Base-by-base conservation (phyloP, 2,329 filamentous ascomycete species). In the Sarocladium brachiariae region DNA sequence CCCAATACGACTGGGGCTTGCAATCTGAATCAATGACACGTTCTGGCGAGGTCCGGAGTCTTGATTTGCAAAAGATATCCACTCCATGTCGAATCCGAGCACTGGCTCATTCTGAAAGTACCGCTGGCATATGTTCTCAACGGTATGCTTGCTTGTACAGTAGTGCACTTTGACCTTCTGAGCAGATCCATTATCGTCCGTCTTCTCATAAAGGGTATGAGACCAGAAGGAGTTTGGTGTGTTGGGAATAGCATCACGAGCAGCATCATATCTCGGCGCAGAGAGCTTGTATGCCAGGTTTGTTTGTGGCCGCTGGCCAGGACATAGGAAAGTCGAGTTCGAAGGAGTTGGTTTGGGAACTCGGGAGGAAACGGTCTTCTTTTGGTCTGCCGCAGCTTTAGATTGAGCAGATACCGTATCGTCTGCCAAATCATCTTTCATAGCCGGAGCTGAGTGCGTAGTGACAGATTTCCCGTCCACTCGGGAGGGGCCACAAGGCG, bases 11-110 rank as follows among this genome's bases (percentile, higher is more conserved):
- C 84, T 80, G 38, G 87, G 79, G 53, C 82, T 87, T 1, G 91
- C 89, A 19, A 96, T 65, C 65, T 96, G 92, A 38, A 96, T 84
- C 33, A 96, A 67, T 0, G 87, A 91, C 6, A 95, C 79, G 54
- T 90, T 89, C 49, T 77, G 72, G 56, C 86, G 84, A 3, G 83
- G 68, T 2, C 74, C 72, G 2, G 74, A 63, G 7, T 56, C 58
- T 18, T 63, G 72, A 5, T 62, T 69, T 0, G 80, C 74, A 5
- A 76, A 70, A 1, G 72, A 56, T 49, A 81, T 75, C 91, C 92
- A 96, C 69, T 96, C 92, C 54, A 96, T 76, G 60, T 96, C 91
- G 54, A 96, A 89, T 0, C 91, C 91, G n/a, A 96, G 64, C 2
- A 95, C 67, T 34, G 80, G 73, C 59, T 93, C 81, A 23, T 76